Conservation (phyloP, 768 basidiomycete genomes). For the Boletus rufocinnamomeus region DNA sequence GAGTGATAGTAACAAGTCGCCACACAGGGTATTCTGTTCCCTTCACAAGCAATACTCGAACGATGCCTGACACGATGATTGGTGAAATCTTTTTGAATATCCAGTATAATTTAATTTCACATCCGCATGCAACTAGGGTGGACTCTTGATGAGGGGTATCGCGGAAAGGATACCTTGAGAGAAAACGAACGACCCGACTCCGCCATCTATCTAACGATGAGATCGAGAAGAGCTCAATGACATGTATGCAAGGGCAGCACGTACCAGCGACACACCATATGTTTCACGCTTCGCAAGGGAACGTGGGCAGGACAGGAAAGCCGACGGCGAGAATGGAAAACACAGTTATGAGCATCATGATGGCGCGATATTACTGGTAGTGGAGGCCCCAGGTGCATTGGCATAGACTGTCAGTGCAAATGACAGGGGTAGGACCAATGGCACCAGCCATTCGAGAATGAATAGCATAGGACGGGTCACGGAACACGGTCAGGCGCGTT, state of each 20-base stretch:
- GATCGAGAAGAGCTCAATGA: background rate
- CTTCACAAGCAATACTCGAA: constrained; percentile 85
- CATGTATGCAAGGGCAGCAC: constrained; percentile 22
- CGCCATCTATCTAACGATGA: constrained; percentile 85
- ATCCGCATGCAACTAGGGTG: constrained; percentile 50
- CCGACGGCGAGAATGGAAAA: constrained; percentile 95
- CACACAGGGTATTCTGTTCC: constrained; percentile 91
- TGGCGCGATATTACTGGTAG: constrained; percentile 65
- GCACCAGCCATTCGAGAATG: constrained; percentile 56
- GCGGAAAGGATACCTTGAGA: constrained; percentile 92
- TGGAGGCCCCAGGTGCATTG: constrained; percentile 41
- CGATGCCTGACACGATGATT: constrained; percentile 68
- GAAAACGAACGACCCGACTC: constrained; percentile 97
- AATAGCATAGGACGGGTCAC: constrained; percentile 42
- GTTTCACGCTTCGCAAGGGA: constrained; percentile 89
- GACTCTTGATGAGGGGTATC: constrained; percentile 70
- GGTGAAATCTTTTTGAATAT: constrained; percentile 64
- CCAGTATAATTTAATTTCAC: constrained; percentile 46
- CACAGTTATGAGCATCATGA: constrained; percentile 94
- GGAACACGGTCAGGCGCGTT: constrained; percentile 47
- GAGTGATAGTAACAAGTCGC: background rate
- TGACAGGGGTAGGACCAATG: constrained; percentile 78
- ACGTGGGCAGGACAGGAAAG: constrained; percentile 89
- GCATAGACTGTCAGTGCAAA: constrained; percentile 81
- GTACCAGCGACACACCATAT: constrained; percentile 90